Conservation (phyloP, 2,329 filamentous ascomycete species). For the Plectosphaerella plurivora region DNA sequence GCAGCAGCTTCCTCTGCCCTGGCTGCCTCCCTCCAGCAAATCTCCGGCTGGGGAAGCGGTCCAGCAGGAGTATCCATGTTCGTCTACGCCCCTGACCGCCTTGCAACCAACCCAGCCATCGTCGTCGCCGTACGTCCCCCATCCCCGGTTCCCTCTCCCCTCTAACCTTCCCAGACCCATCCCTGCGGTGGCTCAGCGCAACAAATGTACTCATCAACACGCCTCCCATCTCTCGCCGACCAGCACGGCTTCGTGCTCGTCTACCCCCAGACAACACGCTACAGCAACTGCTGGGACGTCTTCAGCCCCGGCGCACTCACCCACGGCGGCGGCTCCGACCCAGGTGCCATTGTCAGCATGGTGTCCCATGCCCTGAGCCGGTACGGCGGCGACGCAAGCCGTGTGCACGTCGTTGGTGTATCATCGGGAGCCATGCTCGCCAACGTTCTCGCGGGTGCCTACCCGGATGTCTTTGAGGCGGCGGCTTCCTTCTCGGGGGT, state of each 20-base stretch:
- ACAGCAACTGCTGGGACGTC: constrained; percentile 45
- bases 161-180: constrained; percentile 3
- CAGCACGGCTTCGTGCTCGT: constrained; percentile 38
- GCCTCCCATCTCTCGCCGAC: constrained; percentile 26
- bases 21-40: neutral
- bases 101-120: neutral
- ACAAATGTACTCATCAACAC: constrained; percentile 5
- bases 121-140: neutral
- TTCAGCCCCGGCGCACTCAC: constrained; percentile 34
- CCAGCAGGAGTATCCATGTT: neutral
- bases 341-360: constrained; percentile 44
- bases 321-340: constrained; percentile 44
- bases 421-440: constrained; percentile 29
- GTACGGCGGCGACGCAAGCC: constrained; percentile 37
- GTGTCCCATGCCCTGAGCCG: constrained; percentile 39
- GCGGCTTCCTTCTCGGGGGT: constrained; percentile 27
- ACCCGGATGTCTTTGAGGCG: constrained; percentile 28
- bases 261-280: constrained; percentile 18
- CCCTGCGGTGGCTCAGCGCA: constrained; percentile 11
- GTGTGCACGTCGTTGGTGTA: constrained; percentile 40
- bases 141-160: neutral
- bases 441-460: constrained; percentile 27
- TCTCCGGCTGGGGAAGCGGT: neutral
- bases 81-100: neutral
- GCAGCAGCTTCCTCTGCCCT: neutral